Conservation (phyloP, 139 green algal genomes). For the Ulvella scutata region DNA sequence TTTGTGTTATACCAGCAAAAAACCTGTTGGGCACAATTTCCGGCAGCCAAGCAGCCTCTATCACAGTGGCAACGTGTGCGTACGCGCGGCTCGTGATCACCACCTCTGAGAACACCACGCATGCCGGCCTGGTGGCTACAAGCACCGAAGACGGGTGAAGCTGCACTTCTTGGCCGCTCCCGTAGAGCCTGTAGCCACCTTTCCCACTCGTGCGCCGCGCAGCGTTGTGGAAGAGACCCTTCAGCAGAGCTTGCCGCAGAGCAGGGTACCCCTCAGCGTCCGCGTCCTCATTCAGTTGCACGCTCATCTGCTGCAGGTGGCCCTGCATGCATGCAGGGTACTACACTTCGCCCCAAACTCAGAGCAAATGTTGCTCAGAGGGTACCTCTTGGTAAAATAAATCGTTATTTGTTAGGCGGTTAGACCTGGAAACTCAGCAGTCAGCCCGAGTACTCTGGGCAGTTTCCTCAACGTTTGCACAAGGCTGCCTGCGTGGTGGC, state of each 20-base stretch:
- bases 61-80: constrained; percentile 29
- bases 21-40: constrained; percentile 63
- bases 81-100: constrained; percentile 59
- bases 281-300: background rate
- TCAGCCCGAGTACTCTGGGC: too few relatives aligned
- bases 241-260: constrained; percentile 27
- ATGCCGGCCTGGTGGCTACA: constrained; percentile 20
- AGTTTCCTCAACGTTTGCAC: too few relatives aligned
- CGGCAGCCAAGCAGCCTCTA: constrained; percentile 59
- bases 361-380: too few relatives aligned
- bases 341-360: too few relatives aligned
- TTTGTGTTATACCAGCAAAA: background rate
- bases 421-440: too few relatives aligned
- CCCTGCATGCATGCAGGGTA: background rate
- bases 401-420: too few relatives aligned
- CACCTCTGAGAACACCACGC: constrained; percentile 71
- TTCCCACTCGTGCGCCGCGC: constrained; percentile 20
- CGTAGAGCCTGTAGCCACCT: constrained; percentile 26
- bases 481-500: too few relatives aligned
- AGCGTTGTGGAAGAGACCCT: constrained; percentile 65
- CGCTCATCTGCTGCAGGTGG: background rate
- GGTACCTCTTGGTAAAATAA: too few relatives aligned
- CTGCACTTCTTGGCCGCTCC: constrained; percentile 40
- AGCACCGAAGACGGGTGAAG: constrained; percentile 77
- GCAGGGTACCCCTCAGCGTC: background rate